Evolutionary conservation across 2,329 filamentous ascomycete genomes (phyloP), one percentile per base, ranked within the genome.

Genomic region (Teratosphaeria destructans): DNA sequence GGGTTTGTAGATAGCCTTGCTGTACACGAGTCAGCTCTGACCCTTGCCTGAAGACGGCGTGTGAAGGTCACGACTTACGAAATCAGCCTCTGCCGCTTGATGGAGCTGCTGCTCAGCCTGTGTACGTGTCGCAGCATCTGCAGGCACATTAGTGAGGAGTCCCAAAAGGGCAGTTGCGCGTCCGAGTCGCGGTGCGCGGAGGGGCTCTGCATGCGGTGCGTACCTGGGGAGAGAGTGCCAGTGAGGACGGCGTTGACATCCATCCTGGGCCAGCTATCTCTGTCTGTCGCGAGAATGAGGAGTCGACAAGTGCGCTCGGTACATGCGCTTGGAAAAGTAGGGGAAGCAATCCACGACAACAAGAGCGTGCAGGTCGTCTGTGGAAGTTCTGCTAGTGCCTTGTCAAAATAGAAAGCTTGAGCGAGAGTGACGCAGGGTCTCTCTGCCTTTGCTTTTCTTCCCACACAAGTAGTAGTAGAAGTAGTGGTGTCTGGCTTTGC

Each of bases 221-320:
- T 81, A 97, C 94, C 93, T 74, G 92, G 83, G 74, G 92, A 95
- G 79, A 97, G 86, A 77, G 94, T 97, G 81, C 92, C 93, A 79
- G 90, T 86, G 82, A 99, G 88, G 81, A 99, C 93, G 80, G 91
- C 88, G 82, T 93, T 95, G 81, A 97, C 95, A 81, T 97, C 90
- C 88, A 95, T 92, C 81, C 84, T 90, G 68, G 43, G 43, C 43
- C 43, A n/a, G 43, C 43, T 49, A 49, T 49, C 43, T n/a, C 26
- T 57, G 14, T 54, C 14, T 54, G 27, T 54, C 23, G 52, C 16
- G 29, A 32, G 29, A 26, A 26, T 32, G 32, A 32, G 26, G 23
- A 34, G 16, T 49, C 43, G 43, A 49, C 43, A 49, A 49, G 5
- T 23, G 43, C 19, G 43, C 43, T 49, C 43, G 6, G 43, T 8